These are phyloP conservation scores for Laburnicola sp. DNA, from an alignment of 2,329 filamentous ascomycete genomes.

Conservation along the genomic window DNA sequence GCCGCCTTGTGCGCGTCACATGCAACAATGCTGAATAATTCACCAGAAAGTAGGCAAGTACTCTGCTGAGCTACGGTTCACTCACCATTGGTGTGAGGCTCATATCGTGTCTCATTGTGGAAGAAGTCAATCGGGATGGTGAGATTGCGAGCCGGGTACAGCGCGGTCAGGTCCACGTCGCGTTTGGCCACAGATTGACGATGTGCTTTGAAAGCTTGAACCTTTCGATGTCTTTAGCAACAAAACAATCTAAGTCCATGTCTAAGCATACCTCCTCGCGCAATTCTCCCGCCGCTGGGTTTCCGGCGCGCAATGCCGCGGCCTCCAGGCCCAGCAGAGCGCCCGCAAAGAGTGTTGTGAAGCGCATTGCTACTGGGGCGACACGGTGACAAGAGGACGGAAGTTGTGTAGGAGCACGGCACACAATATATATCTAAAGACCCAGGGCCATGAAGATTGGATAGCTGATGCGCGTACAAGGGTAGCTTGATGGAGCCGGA, in stretches of 20 bases:
- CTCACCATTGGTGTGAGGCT: constrained; percentile 67
- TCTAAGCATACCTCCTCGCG: constrained; percentile 25
- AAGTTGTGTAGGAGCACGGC: neutral
- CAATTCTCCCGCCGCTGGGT: constrained; percentile 24
- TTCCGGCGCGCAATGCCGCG: constrained; percentile 24
- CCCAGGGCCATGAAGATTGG: constrained; percentile 8
- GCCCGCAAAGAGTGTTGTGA: constrained; percentile 7
- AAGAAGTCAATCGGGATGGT: constrained; percentile 75
- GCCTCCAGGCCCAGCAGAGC: constrained; percentile 32
- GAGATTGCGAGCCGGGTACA: constrained; percentile 57
- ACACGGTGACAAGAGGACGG: neutral
- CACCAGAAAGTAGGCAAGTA: too few relatives aligned
- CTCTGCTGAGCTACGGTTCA: neutral
- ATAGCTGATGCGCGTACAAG: constrained; percentile 4
- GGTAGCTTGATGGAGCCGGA: constrained; percentile 1
- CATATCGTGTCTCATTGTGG: constrained; percentile 76
- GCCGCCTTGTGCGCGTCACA: too few relatives aligned
- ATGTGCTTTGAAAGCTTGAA: constrained; percentile 18
- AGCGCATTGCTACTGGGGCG: constrained; percentile 8
- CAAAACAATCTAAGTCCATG: neutral
- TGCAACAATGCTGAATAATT: too few relatives aligned
- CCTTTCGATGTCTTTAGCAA: constrained; percentile 14
- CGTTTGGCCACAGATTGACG: constrained; percentile 32
- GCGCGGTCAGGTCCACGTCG: constrained; percentile 37
- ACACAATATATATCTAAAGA: constrained; percentile 4